A percentile compares a stretch with the other conserved stretches of the same genome.
Conservation (phyloP, 192 early-diverging fungal species). For the Jimgerdemannia lactiflua region DNA sequence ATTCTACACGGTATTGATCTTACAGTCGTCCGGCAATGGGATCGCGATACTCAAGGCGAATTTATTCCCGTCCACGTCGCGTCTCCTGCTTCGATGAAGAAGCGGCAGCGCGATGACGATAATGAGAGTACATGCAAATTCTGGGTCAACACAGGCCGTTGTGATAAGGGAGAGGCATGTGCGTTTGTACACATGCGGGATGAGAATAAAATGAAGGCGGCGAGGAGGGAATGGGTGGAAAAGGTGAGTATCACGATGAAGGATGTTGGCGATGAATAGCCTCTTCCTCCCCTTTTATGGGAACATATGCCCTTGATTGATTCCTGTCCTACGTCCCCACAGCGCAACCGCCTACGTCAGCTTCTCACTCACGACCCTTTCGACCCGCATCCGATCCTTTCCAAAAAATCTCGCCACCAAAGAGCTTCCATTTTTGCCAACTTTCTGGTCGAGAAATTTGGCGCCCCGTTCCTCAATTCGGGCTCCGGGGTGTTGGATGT, state of each 20-base stretch:
- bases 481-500: constrained; percentile 51
- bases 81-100: neutral
- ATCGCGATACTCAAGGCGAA: neutral
- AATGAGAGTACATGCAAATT: neutral
- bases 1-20: neutral
- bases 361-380: constrained; percentile 13
- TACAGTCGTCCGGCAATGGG: neutral
- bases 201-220: neutral
- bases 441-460: constrained; percentile 46
- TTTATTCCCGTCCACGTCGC: neutral
- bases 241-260: neutral
- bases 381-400: constrained; percentile 31
- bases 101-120: neutral
- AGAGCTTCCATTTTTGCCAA: constrained; percentile 53
- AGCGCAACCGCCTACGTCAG: constrained; percentile 21
- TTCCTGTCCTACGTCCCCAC: neutral
- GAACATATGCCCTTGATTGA: no score
- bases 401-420: constrained; percentile 40
- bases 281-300: no score
- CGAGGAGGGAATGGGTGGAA: neutral
- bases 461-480: constrained; percentile 14
- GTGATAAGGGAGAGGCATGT: neutral
- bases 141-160: constrained; percentile 1
- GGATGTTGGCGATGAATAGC: no score
- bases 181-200: neutral